Conservation (phyloP, 768 basidiomycete species). For the Hebeloma cylindrosporum region DNA sequence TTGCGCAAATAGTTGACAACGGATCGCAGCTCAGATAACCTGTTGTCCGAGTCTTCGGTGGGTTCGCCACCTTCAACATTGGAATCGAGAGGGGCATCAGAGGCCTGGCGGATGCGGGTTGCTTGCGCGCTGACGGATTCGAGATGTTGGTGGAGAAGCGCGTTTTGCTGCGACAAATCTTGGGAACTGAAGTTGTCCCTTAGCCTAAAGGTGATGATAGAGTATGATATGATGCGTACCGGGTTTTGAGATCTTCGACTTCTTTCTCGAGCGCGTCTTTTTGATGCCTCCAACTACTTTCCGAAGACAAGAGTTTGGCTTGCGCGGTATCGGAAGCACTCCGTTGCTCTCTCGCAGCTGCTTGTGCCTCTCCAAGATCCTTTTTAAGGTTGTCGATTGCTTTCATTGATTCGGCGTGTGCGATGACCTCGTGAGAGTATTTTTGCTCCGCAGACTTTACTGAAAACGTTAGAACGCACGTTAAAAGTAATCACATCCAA, state of each 20-base stretch:
- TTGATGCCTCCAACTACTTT: constrained; percentile 80
- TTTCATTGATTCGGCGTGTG: constrained; percentile 87
- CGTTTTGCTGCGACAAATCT: constrained; percentile 75
- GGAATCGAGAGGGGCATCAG: constrained; percentile 47
- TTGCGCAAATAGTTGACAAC: constrained; percentile 82
- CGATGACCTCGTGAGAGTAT: constrained; percentile 77
- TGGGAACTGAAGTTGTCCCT: constrained; percentile 49
- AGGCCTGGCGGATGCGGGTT: constrained; percentile 72
- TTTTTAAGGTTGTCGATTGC: constrained; percentile 60
- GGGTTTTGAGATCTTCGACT: constrained; percentile 63
- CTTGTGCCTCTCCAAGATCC: constrained; percentile 54
- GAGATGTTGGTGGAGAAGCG: constrained; percentile 77
- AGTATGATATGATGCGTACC: constrained; percentile 47
- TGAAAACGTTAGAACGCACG: background rate
- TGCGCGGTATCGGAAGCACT: constrained; percentile 71
- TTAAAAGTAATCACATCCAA: background rate
- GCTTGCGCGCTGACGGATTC: constrained; percentile 84
- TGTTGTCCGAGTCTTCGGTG: constrained; percentile 55
- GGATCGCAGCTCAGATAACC: constrained; percentile 71
- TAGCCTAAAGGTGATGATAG: background rate
- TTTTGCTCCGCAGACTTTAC: constrained; percentile 72
- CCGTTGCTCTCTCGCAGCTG: constrained; percentile 54
- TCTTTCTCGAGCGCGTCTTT: constrained; percentile 78
- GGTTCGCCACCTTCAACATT: constrained; percentile 43
- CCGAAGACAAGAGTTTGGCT: constrained; percentile 68